Conservation (phyloP, 1,284 basidiomycete genomes). For the Sporisorium scitamineum region DNA sequence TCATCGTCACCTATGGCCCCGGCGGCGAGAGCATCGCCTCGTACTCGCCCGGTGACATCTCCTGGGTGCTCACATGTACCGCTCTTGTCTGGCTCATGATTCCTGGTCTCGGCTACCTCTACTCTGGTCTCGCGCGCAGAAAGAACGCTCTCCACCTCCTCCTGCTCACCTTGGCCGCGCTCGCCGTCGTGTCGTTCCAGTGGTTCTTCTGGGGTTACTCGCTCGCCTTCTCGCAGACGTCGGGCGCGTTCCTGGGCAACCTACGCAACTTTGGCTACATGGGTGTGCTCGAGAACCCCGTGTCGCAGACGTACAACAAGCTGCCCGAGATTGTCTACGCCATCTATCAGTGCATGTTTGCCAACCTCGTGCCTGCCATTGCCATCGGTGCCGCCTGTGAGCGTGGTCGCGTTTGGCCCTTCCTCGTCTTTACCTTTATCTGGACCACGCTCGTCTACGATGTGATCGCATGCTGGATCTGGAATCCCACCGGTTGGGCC, state of each 20-base stretch:
- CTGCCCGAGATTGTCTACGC: constrained; percentile 73
- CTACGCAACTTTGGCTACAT: constrained; percentile 74
- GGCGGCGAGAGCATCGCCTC: constrained; percentile 42
- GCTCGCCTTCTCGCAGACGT: constrained; percentile 75
- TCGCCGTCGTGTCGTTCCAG: constrained; percentile 74
- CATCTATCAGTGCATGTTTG: constrained; percentile 70
- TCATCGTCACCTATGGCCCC: constrained; percentile 63
- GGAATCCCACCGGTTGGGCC: constrained; percentile 90
- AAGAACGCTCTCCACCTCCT: constrained; percentile 73
- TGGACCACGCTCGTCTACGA: constrained; percentile 81
- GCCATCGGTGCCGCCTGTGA: constrained; percentile 80
- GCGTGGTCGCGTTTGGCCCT: constrained; percentile 85
- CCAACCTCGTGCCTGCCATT: constrained; percentile 73
- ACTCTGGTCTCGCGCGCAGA: constrained; percentile 84
- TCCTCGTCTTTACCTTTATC: constrained; percentile 86
- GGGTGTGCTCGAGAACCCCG: constrained; percentile 80
- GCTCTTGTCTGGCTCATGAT: constrained; percentile 79
- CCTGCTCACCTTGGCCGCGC: constrained; percentile 71
- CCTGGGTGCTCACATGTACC: constrained; percentile 77
- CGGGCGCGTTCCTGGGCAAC: constrained; percentile 78
- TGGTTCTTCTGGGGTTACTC: constrained; percentile 71
- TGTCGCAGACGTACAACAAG: constrained; percentile 76
- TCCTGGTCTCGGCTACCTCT: constrained; percentile 80
- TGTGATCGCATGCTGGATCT: constrained; percentile 76
- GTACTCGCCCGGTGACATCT: constrained; percentile 62